Conservation (phyloP, 164 flowering plant genomes). For the Magnolia sinica region DNA sequence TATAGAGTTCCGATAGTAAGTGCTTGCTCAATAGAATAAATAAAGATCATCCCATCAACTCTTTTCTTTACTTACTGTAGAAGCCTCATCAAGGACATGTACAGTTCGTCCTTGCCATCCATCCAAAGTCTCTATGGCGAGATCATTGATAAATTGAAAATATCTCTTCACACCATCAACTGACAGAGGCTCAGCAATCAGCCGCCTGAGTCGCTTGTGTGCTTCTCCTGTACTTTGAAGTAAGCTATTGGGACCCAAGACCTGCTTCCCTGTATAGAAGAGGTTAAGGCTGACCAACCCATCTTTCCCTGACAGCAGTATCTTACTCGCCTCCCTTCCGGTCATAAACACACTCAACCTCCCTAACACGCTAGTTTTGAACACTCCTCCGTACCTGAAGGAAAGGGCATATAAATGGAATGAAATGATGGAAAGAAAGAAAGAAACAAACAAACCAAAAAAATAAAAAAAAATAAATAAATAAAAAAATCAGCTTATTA, state of each 20-base stretch:
- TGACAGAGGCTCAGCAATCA: slow-evolving; percentile 60
- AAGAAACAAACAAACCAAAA: too few relatives aligned
- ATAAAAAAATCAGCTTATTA: too few relatives aligned
- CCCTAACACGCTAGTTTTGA: slow-evolving; percentile 51
- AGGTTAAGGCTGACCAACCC: slow-evolving; percentile 66
- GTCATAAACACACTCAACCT: slow-evolving; percentile 57
- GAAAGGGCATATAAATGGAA: neutral
- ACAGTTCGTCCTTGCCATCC: slow-evolving; percentile 48
- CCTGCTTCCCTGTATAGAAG: slow-evolving; percentile 60
- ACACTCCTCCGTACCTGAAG: slow-evolving; percentile 62
- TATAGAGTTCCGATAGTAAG: too few relatives aligned
- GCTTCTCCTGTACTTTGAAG: slow-evolving; percentile 54
- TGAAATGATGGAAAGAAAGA: too few relatives aligned
- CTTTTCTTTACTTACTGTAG: slow-evolving; percentile 32
- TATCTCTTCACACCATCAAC: slow-evolving; percentile 56
- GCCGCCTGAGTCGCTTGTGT: slow-evolving; percentile 54
- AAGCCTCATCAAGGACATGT: slow-evolving; percentile 58
- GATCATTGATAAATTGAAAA: slow-evolving; percentile 47
- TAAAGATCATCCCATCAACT: too few relatives aligned
- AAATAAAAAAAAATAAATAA: too few relatives aligned
- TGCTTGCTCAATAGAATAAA: too few relatives aligned
- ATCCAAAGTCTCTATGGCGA: slow-evolving; percentile 51
- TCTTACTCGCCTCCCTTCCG: slow-evolving; percentile 68
- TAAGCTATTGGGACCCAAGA: slow-evolving; percentile 60
- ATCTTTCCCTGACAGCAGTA: slow-evolving; percentile 57